Evolutionary conservation across 2,329 filamentous ascomycete genomes (phyloP).

Genomic region (Trichocomaceae sp.): DNA sequence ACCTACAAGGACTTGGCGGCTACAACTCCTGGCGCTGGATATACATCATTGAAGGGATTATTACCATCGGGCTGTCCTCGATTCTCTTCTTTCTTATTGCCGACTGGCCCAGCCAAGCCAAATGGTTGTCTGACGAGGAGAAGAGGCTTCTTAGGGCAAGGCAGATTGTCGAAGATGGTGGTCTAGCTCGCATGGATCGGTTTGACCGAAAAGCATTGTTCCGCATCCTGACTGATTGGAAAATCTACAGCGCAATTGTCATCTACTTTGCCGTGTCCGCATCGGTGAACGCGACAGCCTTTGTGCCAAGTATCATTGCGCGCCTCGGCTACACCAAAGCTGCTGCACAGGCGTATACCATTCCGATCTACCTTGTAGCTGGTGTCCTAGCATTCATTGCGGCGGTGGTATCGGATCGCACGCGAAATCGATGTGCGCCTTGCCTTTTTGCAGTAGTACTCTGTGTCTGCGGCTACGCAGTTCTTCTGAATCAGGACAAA

Average conservation of each 20-base stretch:
- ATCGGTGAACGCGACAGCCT: constrained; percentile 58
- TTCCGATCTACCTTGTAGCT: constrained; percentile 64
- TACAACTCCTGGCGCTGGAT: constrained; percentile 62
- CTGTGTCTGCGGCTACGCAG: constrained; percentile 51
- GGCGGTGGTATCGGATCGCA: constrained; percentile 55
- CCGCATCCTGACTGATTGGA: constrained; percentile 54
- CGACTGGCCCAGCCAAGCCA: constrained; percentile 61
- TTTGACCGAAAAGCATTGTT: constrained; percentile 58
- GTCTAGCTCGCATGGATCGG: constrained; percentile 55
- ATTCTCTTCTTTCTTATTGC: constrained; percentile 60
- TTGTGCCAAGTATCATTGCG: constrained; percentile 52
- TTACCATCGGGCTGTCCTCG: constrained; percentile 52
- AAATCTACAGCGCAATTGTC: not conserved
- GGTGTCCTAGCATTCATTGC: constrained; percentile 59
- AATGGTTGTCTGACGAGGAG: constrained; percentile 60
- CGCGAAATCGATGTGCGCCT: constrained; percentile 53
- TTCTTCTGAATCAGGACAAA: constrained; percentile 48
- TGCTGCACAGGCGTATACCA: constrained; percentile 61
- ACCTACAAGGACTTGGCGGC: constrained; percentile 30
- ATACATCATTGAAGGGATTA: constrained; percentile 64
- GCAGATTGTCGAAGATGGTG: constrained; percentile 55
- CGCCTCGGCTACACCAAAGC: constrained; percentile 58
- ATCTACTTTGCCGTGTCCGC: not conserved
- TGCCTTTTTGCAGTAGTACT: constrained; percentile 55
- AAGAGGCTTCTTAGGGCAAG: constrained; percentile 58